Base-by-base conservation (phyloP, 2,329 filamentous ascomycete species). In the Myotisia sp. region DNA sequence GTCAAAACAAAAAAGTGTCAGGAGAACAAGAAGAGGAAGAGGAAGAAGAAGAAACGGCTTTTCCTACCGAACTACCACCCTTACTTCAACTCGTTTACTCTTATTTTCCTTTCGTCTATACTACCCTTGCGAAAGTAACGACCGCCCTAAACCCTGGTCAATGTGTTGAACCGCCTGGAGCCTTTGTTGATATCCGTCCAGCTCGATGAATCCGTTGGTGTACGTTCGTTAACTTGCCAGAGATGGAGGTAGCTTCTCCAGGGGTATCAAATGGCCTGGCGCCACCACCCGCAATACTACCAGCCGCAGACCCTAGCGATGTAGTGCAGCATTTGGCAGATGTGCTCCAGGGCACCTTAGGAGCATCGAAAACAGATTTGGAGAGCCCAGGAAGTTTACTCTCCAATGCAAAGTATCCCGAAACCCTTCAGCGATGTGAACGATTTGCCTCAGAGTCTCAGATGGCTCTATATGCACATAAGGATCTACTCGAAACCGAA, bases 371-470 rank as follows among this genome's bases (percentile, higher is more conserved):
- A 52, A 67, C 74, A 42, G 87, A 98, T 52, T 73, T 98, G 36
- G 76, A 87, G 55, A 71, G 73, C 43, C 64, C 76, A 10, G 85
- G 82, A 42, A 94, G 83, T 63, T 66, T 98, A 58, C 68, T 98
- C 42, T 84, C 85, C 38, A 68, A 76, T 49, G 60, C 67, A 37
- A 73, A 70, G 46, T 71, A 83, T 46, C 63, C 68, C 35, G 87
- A 95, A 48, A 94, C 90, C 5, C 63, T 92, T 37, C 76, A 85
- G 53, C 74, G 84, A 63, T 94, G 87, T 59, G 75, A 76, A 45
- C 79, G 86, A 49, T 95, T 95, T 59, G 85, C 85, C 38, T 75
- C 76, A 41, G 92, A 98, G 59, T 70, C 79, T 38, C 84, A 93
- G 61, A 76, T 79, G 42, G 84, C 80, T 36, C 66, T 98, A 43